Evolutionary conservation across 345 rosid genomes (phyloP).

Genomic region (Ailanthus altissimus): DNA sequence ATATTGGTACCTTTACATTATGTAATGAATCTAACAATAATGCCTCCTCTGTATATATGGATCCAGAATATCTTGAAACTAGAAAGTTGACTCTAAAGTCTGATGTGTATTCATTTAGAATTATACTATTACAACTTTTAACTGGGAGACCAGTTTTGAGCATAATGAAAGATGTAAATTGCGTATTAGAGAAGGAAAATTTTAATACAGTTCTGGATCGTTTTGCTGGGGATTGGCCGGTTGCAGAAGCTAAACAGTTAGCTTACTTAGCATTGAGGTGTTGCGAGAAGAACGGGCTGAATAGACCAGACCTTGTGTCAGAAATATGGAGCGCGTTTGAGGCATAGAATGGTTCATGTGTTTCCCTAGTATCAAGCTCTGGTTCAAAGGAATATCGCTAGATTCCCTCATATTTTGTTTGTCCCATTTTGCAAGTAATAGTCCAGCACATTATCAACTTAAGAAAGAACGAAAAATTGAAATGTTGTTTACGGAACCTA

Average conservation of each 20-base stretch:
- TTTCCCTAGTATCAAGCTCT: constrained; percentile 31
- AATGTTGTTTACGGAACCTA: too few relatives aligned
- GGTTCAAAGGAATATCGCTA: constrained; percentile 46
- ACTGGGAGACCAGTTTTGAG: constrained; percentile 60
- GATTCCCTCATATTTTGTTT: constrained; percentile 77
- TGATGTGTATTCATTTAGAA: constrained; percentile 76
- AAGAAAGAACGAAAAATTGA: background rate
- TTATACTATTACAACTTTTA: constrained; percentile 73
- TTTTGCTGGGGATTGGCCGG: constrained; percentile 83
- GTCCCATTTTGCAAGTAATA: constrained; percentile 89
- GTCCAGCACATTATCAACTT: background rate
- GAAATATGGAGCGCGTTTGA: constrained; percentile 56
- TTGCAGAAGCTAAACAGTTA: constrained; percentile 51
- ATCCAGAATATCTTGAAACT: constrained; percentile 55
- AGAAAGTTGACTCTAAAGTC: constrained; percentile 57
- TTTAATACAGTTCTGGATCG: constrained; percentile 55
- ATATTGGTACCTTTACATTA: background rate
- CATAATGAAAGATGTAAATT: constrained; percentile 54
- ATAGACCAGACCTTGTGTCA: constrained; percentile 59
- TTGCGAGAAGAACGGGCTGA: constrained; percentile 47
- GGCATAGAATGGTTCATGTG: constrained; percentile 46
- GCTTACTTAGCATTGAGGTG: constrained; percentile 71
- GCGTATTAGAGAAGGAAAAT: constrained; percentile 65
- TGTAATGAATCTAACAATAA: constrained; percentile 17
- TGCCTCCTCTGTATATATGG: constrained; percentile 37